These are phyloP conservation scores for Coemansia sp. DNA, from an alignment of 192 early-diverging fungal genomes.

Conservation along the genomic window DNA sequence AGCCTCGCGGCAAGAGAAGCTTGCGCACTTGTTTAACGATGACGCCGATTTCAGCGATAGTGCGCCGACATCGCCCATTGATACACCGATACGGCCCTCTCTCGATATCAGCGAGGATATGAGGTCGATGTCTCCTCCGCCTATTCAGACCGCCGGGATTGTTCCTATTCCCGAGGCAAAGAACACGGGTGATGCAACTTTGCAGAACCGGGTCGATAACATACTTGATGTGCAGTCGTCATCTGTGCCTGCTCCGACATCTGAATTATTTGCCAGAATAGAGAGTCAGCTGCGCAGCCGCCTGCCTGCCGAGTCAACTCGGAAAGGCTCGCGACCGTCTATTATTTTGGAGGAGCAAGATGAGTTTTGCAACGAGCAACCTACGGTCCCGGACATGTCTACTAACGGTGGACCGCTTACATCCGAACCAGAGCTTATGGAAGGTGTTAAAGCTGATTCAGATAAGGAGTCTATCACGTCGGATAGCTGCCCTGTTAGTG, in stretches of 20 bases:
- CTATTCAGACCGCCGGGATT: slow-evolving; percentile 1
- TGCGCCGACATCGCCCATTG: slow-evolving; percentile 34
- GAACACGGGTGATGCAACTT: slow-evolving; percentile 8
- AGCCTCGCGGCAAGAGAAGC: slow-evolving; percentile 40
- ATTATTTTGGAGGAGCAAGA: slow-evolving; percentile 11
- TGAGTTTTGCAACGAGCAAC: not conserved
- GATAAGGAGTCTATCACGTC: not conserved
- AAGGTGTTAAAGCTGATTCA: not conserved
- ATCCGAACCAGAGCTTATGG: not conserved
- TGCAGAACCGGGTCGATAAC: not conserved
- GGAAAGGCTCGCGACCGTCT: slow-evolving; percentile 1
- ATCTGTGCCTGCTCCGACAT: slow-evolving; percentile 4
- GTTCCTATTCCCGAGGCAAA: slow-evolving; percentile 21
- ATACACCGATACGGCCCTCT: slow-evolving; percentile 15
- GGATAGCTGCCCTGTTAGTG: not conserved
- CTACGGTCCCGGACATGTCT: not conserved
- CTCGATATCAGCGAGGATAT: slow-evolving; percentile 12
- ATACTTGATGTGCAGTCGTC: slow-evolving; percentile 1
- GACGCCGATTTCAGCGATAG: slow-evolving; percentile 36
- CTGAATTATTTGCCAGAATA: not conserved
- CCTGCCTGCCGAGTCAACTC: not conserved
- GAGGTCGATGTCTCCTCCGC: not conserved
- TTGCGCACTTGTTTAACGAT: slow-evolving; percentile 37
- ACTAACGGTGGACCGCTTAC: not conserved
- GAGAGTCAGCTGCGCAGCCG: slow-evolving; percentile 3